phyloP scores from a whole-genome alignment of 305 asterid genomes.

The Vinca major region DNA sequence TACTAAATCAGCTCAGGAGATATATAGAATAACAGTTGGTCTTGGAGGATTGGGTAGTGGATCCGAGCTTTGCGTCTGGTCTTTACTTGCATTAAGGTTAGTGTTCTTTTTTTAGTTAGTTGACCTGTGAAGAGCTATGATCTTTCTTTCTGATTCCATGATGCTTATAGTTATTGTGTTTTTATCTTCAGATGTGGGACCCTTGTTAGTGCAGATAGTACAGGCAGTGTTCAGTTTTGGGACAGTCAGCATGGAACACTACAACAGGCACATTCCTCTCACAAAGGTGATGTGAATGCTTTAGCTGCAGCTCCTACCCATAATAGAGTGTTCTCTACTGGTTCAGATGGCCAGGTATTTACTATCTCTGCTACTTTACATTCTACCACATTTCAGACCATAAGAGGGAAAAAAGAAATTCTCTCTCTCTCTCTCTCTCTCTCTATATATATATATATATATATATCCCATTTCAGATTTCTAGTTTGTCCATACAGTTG shows the following conservation, averaged over 20 bases:
- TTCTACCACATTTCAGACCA: background rate
- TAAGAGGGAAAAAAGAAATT: too few species aligned
- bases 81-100: slow-evolving; percentile 82
- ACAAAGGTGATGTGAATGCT: slow-evolving; percentile 89
- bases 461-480: background rate
- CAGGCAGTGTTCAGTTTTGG: slow-evolving; percentile 93
- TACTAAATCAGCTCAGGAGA: slow-evolving; percentile 50
- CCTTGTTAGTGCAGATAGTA: slow-evolving; percentile 87
- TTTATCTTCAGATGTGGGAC: slow-evolving; percentile 69
- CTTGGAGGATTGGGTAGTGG: slow-evolving; percentile 66
- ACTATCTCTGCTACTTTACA: background rate
- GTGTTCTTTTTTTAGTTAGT: background rate
- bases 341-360: slow-evolving; percentile 96
- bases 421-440: too few species aligned
- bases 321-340: slow-evolving; percentile 79
- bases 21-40: slow-evolving; percentile 79
- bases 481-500: background rate
- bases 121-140: background rate
- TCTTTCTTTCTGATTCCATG: background rate
- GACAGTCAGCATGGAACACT: slow-evolving; percentile 81
- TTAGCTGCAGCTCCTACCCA: slow-evolving; percentile 83
- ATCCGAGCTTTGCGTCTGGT: slow-evolving; percentile 82
- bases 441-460: too few species aligned
- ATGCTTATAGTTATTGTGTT: slow-evolving; percentile 7
- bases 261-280: slow-evolving; percentile 70